Percentiles rank a stretch among this genome's conserved stretches.
Conservation (phyloP, 148 eudicot genomes). For the Pouteria glomerata region DNA sequence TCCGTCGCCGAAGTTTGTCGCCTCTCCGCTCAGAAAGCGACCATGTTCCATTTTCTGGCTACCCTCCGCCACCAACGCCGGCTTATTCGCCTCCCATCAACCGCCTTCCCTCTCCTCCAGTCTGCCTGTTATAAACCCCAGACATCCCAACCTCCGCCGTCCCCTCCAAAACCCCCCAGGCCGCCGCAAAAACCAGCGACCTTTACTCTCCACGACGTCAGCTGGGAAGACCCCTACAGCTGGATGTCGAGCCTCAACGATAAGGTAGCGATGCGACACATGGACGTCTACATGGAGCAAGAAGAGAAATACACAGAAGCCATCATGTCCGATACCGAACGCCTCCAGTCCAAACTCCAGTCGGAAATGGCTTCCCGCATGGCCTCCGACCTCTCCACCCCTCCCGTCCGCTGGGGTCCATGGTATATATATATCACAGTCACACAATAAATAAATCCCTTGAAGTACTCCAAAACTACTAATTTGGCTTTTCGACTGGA, state of each 20-base stretch:
- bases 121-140: slow-evolving; percentile 39
- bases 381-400: slow-evolving; percentile 69
- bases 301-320: slow-evolving; percentile 97
- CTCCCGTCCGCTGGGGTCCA: slow-evolving; percentile 87
- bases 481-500: slow-evolving; percentile 1
- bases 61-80: slow-evolving; percentile 21
- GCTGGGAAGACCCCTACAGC: slow-evolving; percentile 78
- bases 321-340: slow-evolving; percentile 55
- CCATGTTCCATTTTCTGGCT: slow-evolving; percentile 32
- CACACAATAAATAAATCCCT: not conserved
- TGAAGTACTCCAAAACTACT: no score
- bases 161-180: slow-evolving; percentile 71
- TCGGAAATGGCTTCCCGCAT: slow-evolving; percentile 82
- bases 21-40: no score
- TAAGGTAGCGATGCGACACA: slow-evolving; percentile 89
- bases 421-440: slow-evolving; percentile 35
- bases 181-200: slow-evolving; percentile 62
- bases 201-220: slow-evolving; percentile 44
- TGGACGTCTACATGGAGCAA: slow-evolving; percentile 90
- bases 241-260: slow-evolving; percentile 95
- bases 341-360: slow-evolving; percentile 62
- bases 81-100: slow-evolving; percentile 1
- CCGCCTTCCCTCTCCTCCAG: slow-evolving; percentile 17
- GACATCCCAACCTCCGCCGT: slow-evolving; percentile 42
- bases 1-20: no score